Conservation (phyloP, 352 stramenopile genomes). For the Globisporangium carolinianum region DNA sequence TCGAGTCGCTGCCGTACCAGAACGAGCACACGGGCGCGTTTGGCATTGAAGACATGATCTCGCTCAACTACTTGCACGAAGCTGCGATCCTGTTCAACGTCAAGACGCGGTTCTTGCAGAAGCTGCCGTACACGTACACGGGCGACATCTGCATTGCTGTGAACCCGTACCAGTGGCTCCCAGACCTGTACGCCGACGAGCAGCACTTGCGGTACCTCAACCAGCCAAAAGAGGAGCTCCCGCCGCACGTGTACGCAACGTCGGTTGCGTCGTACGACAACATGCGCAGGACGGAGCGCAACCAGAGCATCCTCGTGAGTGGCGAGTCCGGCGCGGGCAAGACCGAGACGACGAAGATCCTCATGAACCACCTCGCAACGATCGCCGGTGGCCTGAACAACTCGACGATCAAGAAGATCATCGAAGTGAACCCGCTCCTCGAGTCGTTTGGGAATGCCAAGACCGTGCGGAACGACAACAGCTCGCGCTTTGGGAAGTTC, state of each 20-base stretch:
- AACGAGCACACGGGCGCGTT: slow-evolving; percentile 61
- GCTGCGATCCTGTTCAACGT: slow-evolving; percentile 89
- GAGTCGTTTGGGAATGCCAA: slow-evolving; percentile 79
- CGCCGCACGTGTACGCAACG: slow-evolving; percentile 73
- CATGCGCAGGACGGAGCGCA: slow-evolving; percentile 59
- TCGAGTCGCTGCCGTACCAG: slow-evolving; percentile 80
- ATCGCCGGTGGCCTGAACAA: slow-evolving; percentile 63
- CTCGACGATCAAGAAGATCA: slow-evolving; percentile 76
- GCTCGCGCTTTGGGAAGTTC: slow-evolving; percentile 43
- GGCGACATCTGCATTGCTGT: slow-evolving; percentile 97
- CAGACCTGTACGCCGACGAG: slow-evolving; percentile 81
- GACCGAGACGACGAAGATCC: slow-evolving; percentile 86
- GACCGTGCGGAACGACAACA: slow-evolving; percentile 48
- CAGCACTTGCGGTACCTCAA: slow-evolving; percentile 71
- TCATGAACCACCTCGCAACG: slow-evolving; percentile 84
- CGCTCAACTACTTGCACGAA: slow-evolving; percentile 88
- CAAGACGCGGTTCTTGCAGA: slow-evolving; percentile 71
- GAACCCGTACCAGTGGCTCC: slow-evolving; percentile 94
- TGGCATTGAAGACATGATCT: slow-evolving; percentile 84
- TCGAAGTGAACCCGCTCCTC: slow-evolving; percentile 79
- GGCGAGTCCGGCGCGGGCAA: slow-evolving; percentile 86
- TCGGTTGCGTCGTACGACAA: slow-evolving; percentile 75
- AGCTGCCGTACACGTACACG: slow-evolving; percentile 94
- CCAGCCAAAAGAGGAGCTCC: slow-evolving; percentile 66
- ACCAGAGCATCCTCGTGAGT: slow-evolving; percentile 85